Conservation (phyloP, 2,329 filamentous ascomycete species). For the Paramyrothecium sp. region DNA sequence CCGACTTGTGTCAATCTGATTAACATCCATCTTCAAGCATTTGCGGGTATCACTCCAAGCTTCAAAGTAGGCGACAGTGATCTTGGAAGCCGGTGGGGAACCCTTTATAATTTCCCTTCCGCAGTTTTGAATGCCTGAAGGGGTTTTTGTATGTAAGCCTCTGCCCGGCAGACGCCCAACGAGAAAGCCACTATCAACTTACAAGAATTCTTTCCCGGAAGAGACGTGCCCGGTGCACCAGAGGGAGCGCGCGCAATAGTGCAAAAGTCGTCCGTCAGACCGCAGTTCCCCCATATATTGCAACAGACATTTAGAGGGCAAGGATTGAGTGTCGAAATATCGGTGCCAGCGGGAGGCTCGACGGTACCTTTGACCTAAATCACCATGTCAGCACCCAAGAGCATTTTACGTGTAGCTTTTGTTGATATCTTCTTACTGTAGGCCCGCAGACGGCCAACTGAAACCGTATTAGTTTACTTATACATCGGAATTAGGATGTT, state of each 20-base stretch:
- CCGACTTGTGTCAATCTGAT: conserved; percentile 13
- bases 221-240: conserved; percentile 22
- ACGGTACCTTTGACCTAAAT: conserved; percentile 33
- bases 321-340: conserved; percentile 38
- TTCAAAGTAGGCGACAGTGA: conserved; percentile 30
- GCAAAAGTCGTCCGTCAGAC: conserved; percentile 42
- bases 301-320: conserved; percentile 44
- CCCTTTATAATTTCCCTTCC: conserved; percentile 27
- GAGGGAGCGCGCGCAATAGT: conserved; percentile 23
- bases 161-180: neutral
- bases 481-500: conserved; percentile 1
- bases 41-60: conserved; percentile 24
- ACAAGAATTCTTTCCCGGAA: conserved; percentile 10
- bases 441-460: conserved; percentile 39
- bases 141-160: neutral
- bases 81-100: conserved; percentile 19
- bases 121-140: conserved; percentile 26
- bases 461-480: conserved; percentile 2
- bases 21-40: conserved; percentile 28
- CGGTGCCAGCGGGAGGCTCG: conserved; percentile 25
- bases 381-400: neutral
- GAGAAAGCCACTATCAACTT: neutral
- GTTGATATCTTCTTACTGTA: neutral
- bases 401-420: too few species aligned
- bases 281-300: conserved; percentile 43